Evolutionary conservation across 306 rosid species (phyloP), one percentile per base, ranked within the genome.

Genomic region (Dicorynia guianensis): DNA sequence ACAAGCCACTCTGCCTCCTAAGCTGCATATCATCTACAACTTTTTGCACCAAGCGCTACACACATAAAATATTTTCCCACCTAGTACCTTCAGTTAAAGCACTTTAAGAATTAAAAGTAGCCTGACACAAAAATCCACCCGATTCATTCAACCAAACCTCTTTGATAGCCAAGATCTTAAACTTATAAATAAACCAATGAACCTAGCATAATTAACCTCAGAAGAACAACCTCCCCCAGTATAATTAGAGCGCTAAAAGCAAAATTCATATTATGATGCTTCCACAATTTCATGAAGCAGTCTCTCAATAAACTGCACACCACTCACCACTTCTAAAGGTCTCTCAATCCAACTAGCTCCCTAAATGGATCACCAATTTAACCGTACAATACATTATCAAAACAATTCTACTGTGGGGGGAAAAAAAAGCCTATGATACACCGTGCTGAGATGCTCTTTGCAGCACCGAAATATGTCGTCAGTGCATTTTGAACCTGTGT

Each of bases 41-140:
- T 18, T 11, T 38, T 47, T 38, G 1, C 30, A 25, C 30, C 54
- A 62, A 42, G 15, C 2, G 60, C 18, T 17, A 18, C 6, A 40
- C 36, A 18, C 6, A 40, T 63, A 11, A 38, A 8, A 43, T 43
- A 8, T 43, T 8, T 38, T 33, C 39, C n/a, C 30, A 25, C 2
- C 1, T 25, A 25, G 30, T 15, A 17, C 9, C 49, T 17, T 62
- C 33, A 4, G 9, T 8, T 8, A 62, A 62, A 62, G 67, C 30
- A 62, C 30, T 38, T 30, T 42, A 38, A 62, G 67, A 62, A 62
- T 17, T 20, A 60, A 46, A 39, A n/a, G 17, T 39, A 62, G n/a
- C 12, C 17, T 15, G 9, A 42, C 48, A 43, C 47, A 15, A 38
- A 39, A 38, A 38, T n/a, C 34, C 67, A 5, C 52, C 35, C 33